Percentiles rank a stretch among this genome's conserved stretches.
Evolutionary conservation across 257 asterid genomes (phyloP).

Genomic region (Haberlea rhodopensis): DNA sequence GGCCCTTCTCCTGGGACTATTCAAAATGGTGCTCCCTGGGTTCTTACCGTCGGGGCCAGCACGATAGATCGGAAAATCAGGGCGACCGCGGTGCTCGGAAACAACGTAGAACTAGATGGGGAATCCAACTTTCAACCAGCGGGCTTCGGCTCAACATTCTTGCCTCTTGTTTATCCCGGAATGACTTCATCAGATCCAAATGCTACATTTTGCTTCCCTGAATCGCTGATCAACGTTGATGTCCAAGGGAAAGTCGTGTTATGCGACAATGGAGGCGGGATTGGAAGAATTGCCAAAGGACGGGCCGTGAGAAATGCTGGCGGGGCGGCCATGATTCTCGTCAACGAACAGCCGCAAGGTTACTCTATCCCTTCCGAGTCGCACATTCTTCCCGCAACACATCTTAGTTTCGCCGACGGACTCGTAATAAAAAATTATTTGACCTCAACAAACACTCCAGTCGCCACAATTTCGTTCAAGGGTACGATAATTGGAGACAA

Average conservation of each 20-base stretch:
- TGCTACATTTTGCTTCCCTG: constrained; percentile 2
- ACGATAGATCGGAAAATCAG: constrained; percentile 26
- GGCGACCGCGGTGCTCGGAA: constrained; percentile 31
- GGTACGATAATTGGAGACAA: constrained; percentile 36
- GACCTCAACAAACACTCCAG: constrained; percentile 23
- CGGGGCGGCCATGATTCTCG: constrained; percentile 39
- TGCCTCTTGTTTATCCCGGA: constrained; percentile 23
- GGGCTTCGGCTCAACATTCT: constrained; percentile 15
- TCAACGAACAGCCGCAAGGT: constrained; percentile 25
- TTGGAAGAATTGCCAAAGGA: constrained; percentile 24
- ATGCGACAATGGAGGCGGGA: constrained; percentile 25
- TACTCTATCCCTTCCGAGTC: constrained; percentile 3
- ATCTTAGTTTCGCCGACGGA: constrained; percentile 33
- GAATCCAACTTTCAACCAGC: constrained; percentile 34
- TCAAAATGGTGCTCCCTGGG: constrained; percentile 39
- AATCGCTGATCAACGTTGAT: constrained; percentile 7
- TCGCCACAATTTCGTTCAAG: constrained; percentile 27
- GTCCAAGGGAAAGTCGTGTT: constrained; percentile 48
- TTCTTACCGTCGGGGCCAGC: constrained; percentile 42
- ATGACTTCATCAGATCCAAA: not conserved
- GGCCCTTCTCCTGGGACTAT: constrained; percentile 18
- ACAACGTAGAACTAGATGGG: constrained; percentile 23
- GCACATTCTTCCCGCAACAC: constrained; percentile 32
- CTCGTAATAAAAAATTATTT: constrained; percentile 23
- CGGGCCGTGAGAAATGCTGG: constrained; percentile 30